Evolutionary conservation across 345 rosid genomes (phyloP), one percentile per base, ranked within the genome.

Genomic region (Aegle marmelos): DNA sequence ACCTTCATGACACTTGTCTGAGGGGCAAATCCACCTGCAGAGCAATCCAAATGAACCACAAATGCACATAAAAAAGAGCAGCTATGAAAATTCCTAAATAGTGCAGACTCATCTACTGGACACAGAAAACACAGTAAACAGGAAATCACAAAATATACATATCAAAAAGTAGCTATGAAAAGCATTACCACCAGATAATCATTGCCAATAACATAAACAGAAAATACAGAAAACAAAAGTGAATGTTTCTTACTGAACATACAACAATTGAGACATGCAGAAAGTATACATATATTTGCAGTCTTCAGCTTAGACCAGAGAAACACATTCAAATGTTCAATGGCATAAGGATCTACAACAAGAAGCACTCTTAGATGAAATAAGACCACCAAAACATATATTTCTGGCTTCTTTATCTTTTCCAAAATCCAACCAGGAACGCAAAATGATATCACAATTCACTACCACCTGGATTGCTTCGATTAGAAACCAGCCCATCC

Each of bases 401-500:
- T 41, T 74, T 74, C 56, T 27, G 21, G 36, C 17, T 73, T 59
- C 13, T 53, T 50, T 61, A 25, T 25, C 19, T 68, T 39, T 70
- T 53, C 22, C 62, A 17, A 53, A 53, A 16, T 53, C 22, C 48
- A 54, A 3, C 21, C 48, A 21, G 6, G 62, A 33, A 14, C 30
- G 11, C 45, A 71, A 22, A 71, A 61, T 30, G 48, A 31, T 28
- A 75, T n/a, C 39, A 21, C 24, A 6, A 25, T 30, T 39, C 58
- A 61, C 68, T 31, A 39, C 61, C 30, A 61, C 48, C 73, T 54
- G 22, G 19, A 2, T 21, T 34, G 50, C 7, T 31, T 37, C 54
- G 50, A 73, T 85, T 88, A 97, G 86, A 97, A 97, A 82, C 98
- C 99, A 81, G 98, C 95, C 98, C 98, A 94, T 75, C 99, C 99